Percentiles rank a stretch among this genome's conserved stretches.
phyloP scores from a whole-genome alignment of 352 stramenopile genomes.

The Globisporangium paddicum region DNA sequence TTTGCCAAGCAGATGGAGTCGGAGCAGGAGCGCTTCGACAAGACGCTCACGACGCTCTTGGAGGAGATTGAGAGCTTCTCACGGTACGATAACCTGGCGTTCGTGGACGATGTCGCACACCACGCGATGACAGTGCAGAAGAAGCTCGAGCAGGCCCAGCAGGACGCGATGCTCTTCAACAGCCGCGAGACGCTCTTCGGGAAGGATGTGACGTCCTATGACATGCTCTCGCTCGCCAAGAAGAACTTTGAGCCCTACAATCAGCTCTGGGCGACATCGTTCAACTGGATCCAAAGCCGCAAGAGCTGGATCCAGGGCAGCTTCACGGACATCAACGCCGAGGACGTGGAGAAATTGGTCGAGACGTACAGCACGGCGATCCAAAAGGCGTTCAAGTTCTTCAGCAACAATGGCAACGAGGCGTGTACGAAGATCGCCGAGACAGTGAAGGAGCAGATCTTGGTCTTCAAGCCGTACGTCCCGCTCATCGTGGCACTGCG shows the following conservation, averaged over 20 bases:
- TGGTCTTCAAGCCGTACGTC: conserved; percentile 91
- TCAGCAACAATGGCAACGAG: conserved; percentile 85
- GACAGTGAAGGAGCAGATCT: conserved; percentile 90
- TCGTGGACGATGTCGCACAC: conserved; percentile 86
- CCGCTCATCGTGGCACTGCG: conserved; percentile 89
- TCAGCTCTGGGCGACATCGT: conserved; percentile 88
- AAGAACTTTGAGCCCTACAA: conserved; percentile 96
- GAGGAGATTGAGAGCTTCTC: conserved; percentile 89
- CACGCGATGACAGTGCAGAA: conserved; percentile 84
- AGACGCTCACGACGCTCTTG: conserved; percentile 72
- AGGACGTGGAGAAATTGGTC: conserved; percentile 90
- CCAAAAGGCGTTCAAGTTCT: conserved; percentile 91
- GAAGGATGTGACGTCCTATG: conserved; percentile 88
- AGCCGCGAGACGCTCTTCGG: conserved; percentile 90
- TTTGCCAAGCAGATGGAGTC: conserved; percentile 93
- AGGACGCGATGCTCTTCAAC: conserved; percentile 92
- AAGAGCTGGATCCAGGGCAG: conserved; percentile 91
- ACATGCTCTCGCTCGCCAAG: conserved; percentile 73
- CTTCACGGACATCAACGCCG: conserved; percentile 90
- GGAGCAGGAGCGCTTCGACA: conserved; percentile 91
- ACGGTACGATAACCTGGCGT: conserved; percentile 84
- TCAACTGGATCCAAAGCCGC: conserved; percentile 89
- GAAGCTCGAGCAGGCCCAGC: conserved; percentile 85
- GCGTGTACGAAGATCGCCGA: conserved; percentile 87
- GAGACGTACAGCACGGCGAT: conserved; percentile 83